Evolutionary conservation across 2,329 filamentous ascomycete genomes (phyloP).

Genomic region (Leptosphaerulina australis): DNA sequence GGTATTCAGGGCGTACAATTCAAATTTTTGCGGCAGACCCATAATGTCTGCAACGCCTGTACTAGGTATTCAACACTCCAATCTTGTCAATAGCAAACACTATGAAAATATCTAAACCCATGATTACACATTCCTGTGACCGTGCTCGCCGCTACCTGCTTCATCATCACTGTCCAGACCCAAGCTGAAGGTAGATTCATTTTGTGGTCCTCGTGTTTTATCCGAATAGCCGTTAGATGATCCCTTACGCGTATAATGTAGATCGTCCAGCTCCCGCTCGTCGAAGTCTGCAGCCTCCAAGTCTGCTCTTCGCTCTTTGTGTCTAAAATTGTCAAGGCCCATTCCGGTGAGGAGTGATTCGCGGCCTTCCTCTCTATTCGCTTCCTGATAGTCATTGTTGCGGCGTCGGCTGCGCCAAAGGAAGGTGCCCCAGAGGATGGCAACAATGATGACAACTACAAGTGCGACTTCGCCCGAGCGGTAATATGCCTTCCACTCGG

Average conservation of each 20-base stretch:
- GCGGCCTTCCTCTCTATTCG: conserved; percentile 51
- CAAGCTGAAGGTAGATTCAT: conserved; percentile 54
- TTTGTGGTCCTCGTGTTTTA: conserved; percentile 41
- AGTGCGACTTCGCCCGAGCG: conserved; percentile 86
- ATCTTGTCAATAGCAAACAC: conserved; percentile 1
- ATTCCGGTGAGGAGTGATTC: conserved; percentile 53
- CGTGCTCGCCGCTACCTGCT: conserved; percentile 42
- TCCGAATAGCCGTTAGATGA: conserved; percentile 36
- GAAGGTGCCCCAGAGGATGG: conserved; percentile 74
- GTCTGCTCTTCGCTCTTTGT: conserved; percentile 54
- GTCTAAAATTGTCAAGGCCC: conserved; percentile 56
- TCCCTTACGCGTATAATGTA: conserved; percentile 46
- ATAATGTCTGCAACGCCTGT: conserved; percentile 24
- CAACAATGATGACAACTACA: conserved; percentile 77
- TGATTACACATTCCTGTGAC: conserved; percentile 39
- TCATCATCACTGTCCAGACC: conserved; percentile 54
- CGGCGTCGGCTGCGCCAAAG: conserved; percentile 60
- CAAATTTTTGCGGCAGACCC: conserved; percentile 3
- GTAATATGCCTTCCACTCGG: conserved; percentile 87
- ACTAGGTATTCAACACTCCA: conserved; percentile 8
- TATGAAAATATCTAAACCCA: neutral
- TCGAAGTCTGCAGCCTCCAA: conserved; percentile 68
- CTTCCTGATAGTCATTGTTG: conserved; percentile 52
- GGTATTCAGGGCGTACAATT: neutral
- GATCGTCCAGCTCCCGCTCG: conserved; percentile 64